Percentiles rank a stretch among this genome's conserved stretches.
These are phyloP conservation scores for Ophiocordyceps camponoti-rufipedis DNA, from an alignment of 2,329 filamentous ascomycete genomes.

Conservation along the genomic window DNA sequence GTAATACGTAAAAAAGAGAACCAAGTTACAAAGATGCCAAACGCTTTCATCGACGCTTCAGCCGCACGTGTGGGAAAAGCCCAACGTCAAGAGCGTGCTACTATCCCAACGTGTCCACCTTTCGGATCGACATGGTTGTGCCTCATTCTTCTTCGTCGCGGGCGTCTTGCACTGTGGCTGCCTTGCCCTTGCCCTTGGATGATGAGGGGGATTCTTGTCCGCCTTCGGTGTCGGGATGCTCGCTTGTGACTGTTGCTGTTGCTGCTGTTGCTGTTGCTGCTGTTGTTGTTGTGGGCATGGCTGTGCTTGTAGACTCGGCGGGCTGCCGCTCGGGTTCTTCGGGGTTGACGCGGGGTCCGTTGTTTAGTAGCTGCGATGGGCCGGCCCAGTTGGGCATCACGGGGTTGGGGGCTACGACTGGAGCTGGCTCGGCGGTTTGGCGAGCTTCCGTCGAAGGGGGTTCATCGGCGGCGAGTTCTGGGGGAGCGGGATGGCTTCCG, in stretches of 20 bases:
- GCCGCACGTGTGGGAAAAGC: too few species aligned
- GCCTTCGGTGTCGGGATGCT: neutral
- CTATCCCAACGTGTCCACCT: too few species aligned
- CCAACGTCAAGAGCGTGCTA: too few species aligned
- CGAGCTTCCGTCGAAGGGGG: neutral
- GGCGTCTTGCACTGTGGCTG: conserved; percentile 27
- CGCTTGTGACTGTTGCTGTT: neutral
- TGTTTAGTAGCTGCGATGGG: conserved; percentile 27
- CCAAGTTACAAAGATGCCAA: too few species aligned
- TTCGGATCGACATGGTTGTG: neutral
- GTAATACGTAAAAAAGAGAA: too few species aligned
- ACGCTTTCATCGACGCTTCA: too few species aligned
- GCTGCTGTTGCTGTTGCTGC: neutral
- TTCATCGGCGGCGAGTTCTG: neutral
- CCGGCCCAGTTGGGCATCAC: conserved; percentile 32
- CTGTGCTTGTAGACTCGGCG: neutral
- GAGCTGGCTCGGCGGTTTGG: conserved; percentile 6
- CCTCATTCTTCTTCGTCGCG: conserved; percentile 14
- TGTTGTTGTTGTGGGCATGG: neutral
- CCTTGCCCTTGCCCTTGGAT: conserved; percentile 24
- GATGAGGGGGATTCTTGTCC: neutral
- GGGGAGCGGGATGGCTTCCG: neutral
- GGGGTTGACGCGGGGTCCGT: conserved; percentile 10
- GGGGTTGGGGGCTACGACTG: conserved; percentile 29
- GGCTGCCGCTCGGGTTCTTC: conserved; percentile 5